Evolutionary conservation across 2,329 filamentous ascomycete species (phyloP).

Genomic region (Sporothrix pseudoabietina): DNA sequence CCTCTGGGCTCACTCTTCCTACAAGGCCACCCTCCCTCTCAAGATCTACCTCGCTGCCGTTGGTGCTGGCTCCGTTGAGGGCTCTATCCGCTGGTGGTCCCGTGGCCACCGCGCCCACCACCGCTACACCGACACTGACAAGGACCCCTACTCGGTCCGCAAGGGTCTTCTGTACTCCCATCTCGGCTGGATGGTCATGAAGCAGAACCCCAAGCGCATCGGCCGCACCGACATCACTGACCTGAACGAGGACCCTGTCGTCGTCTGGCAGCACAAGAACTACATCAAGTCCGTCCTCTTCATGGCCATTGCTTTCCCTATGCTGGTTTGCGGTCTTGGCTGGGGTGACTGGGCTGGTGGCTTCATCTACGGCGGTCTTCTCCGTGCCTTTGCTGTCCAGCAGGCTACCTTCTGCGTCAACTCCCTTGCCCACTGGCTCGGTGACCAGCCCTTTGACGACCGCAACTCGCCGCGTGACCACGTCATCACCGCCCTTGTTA

Average conservation of each 20-base stretch:
- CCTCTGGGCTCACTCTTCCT: slow-evolving; percentile 84
- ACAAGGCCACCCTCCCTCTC: slow-evolving; percentile 74
- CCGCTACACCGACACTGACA: slow-evolving; percentile 89
- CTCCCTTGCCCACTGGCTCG: slow-evolving; percentile 86
- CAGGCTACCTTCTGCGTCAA: slow-evolving; percentile 94
- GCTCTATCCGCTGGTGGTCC: slow-evolving; percentile 87
- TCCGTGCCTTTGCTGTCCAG: slow-evolving; percentile 87
- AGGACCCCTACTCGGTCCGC: slow-evolving; percentile 88
- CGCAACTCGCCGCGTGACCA: slow-evolving; percentile 89
- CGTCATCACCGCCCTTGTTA: slow-evolving; percentile 81
- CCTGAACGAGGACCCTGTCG: slow-evolving; percentile 80
- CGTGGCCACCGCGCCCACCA: slow-evolving; percentile 85
- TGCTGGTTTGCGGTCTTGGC: slow-evolving; percentile 71
- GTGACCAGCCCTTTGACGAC: slow-evolving; percentile 90
- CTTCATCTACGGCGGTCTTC: slow-evolving; percentile 81
- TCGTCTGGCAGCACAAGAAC: slow-evolving; percentile 85
- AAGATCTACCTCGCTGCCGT: slow-evolving; percentile 81
- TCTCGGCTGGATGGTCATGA: slow-evolving; percentile 90
- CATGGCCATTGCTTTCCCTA: slow-evolving; percentile 78
- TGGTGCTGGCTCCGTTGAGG: slow-evolving; percentile 80
- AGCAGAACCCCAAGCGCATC: slow-evolving; percentile 87
- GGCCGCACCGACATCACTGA: slow-evolving; percentile 88
- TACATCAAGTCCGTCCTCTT: slow-evolving; percentile 77
- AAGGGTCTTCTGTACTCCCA: slow-evolving; percentile 85
- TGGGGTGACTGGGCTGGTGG: slow-evolving; percentile 83